Evolutionary conservation across 2,329 filamentous ascomycete species (phyloP), one percentile per base, ranked within the genome.

Genomic region (Didymella keratinophila): DNA sequence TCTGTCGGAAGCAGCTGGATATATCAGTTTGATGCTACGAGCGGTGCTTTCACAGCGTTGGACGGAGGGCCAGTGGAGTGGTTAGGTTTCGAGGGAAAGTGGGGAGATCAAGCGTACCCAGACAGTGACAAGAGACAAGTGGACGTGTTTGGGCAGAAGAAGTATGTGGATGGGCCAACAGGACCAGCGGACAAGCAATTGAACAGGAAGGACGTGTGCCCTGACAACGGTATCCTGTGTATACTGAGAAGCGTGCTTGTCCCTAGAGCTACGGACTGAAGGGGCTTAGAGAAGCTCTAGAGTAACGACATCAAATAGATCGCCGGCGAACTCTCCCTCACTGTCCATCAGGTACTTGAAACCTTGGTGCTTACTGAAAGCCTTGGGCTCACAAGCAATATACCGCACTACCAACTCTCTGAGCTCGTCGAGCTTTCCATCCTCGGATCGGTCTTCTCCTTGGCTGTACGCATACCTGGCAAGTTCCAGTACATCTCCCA

Each of bases 21-120:
- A 53, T 89, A 87, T 75, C 79, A 72, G 14, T 89, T 82, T 69
- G 75, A 84, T 65, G 73, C 30, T 1, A 59, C 58, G 0, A 78
- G 68, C 0, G 71, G 72, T 11, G 72, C 57, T 0, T 87, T 87
- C 62, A 74, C 78, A 3, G 69, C 84, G 2, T 84, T 83, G 52
- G 79, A 81, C 44, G 71, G 60, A 8, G 71, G 72, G 6, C 86
- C 87, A 0, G 76, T 83, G 2, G 79, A 78, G 14, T 89, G 82
- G 77, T 77, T 90, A 60, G 69, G 81, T 37, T 90, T 82, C 68
- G 76, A 75, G 25, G 88, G 87, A 0, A 74, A 76, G 30, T 90
- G 87, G 87, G 88, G 87, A 2, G 87, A 90, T 65, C 72, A 84
- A 60, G 80, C 85, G 65, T 85, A 87, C 54, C 81, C 83, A 2